phyloP scores from a whole-genome alignment of 805 yeast genomes.

The Cyberlindnera mrakii region DNA sequence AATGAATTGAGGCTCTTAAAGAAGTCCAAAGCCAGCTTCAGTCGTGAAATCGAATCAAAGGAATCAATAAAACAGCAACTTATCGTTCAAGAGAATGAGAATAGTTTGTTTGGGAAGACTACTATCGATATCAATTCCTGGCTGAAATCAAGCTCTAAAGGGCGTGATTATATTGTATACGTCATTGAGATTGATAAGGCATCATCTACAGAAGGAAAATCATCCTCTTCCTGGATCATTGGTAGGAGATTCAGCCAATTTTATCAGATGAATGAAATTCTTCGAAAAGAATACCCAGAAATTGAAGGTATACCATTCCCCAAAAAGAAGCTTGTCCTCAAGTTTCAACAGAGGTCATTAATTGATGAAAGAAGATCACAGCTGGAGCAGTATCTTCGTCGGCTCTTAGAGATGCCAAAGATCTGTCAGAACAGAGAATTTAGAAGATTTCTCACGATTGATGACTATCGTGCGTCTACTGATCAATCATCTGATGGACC shows the following conservation, averaged over 20 bases:
- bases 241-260: slow-evolving; percentile 87
- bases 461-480: slow-evolving; percentile 13
- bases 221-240: slow-evolving; percentile 81
- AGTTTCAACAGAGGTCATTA: slow-evolving; percentile 58
- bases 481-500: slow-evolving; percentile 1
- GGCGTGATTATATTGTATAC: slow-evolving; percentile 61
- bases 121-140: slow-evolving; percentile 42
- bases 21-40: slow-evolving; percentile 61
- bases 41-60: slow-evolving; percentile 65
- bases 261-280: slow-evolving; percentile 58
- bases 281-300: slow-evolving; percentile 45
- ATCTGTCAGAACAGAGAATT: slow-evolving; percentile 72
- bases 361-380: slow-evolving; percentile 57
- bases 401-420: slow-evolving; percentile 51
- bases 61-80: slow-evolving; percentile 76
- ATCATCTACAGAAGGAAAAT: slow-evolving; percentile 32
- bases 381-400: slow-evolving; percentile 56
- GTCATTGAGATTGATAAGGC: slow-evolving; percentile 68
- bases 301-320: slow-evolving; percentile 49
- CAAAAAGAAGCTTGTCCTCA: slow-evolving; percentile 60
- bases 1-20: slow-evolving; percentile 61
- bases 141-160: slow-evolving; percentile 46
- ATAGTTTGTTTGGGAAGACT: slow-evolving; percentile 66
- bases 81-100: slow-evolving; percentile 76
- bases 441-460: slow-evolving; percentile 61